Base-by-base conservation (phyloP, 768 basidiomycete genomes). In the Boletus tomentosulus region DNA sequence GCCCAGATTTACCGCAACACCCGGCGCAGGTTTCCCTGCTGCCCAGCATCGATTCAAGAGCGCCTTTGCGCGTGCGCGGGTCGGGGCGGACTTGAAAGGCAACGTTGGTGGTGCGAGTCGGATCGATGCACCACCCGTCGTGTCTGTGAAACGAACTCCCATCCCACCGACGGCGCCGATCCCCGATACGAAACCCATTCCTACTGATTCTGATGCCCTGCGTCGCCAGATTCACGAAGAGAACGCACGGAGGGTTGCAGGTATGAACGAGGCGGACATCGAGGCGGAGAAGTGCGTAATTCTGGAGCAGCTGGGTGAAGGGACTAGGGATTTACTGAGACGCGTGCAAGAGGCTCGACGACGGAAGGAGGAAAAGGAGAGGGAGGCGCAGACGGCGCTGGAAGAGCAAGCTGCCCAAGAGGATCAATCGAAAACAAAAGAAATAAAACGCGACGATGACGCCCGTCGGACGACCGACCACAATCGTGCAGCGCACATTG, bases 211-310 rank as follows among this genome's bases (percentile, higher is more conserved):
- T 1, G 57, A 66, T 56, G 72, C 74, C 46, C 57, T 86, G 79
- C 73, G 81, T 51, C 70, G 69, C 10, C 81, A 81, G 60, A 79
- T 85, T 50, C 83, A 80, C 59, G 74, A 75, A 51, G 87, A 92
- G 62, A 94, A 95, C 58, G 75, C 79, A 53, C 68, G 71, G 11
- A 70, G 72, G 28, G 79, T 95, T 2, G 80, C 79, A 16, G 67
- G 62, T 1, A 95, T 95, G 93, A 77, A 78, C 3, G 78, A 80
- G 11, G 82, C 82, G 15, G 87, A 94, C 66, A 75, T 84, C 10
- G 82, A 85, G 56, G 68, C 79, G 48, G 91, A 88, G 66, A 74
- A 76, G 42, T 71, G 71, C 48, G 81, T 90, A 56, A 80, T 95
- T 39, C 52, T 89, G 27, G 83, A 89, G 55, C 78, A 80, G 43